A percentile compares a stretch with the other conserved stretches of the same genome.
These are phyloP conservation scores for Hymenoscyphus repandus DNA, from an alignment of 2,329 filamentous ascomycete genomes.

Conservation along the genomic window DNA sequence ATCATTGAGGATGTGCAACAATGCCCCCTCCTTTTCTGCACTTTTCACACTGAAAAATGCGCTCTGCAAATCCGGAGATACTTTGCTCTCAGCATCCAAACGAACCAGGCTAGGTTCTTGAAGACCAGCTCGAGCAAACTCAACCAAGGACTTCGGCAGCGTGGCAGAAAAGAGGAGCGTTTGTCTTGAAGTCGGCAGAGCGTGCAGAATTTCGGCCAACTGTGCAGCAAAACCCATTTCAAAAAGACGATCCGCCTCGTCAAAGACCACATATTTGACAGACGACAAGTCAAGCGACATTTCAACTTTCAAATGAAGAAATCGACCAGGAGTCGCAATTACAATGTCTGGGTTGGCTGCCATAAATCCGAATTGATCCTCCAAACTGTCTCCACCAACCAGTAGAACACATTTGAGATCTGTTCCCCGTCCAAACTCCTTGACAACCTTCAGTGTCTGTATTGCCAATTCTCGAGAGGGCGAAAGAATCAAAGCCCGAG, in stretches of 20 bases:
- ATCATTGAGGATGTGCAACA: constrained; percentile 84
- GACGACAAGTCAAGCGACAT: constrained; percentile 91
- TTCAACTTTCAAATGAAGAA: constrained; percentile 93
- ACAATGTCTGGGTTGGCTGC: constrained; percentile 93
- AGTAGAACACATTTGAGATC: constrained; percentile 86
- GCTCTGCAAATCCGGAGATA: constrained; percentile 92
- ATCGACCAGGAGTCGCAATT: constrained; percentile 94
- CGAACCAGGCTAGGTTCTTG: constrained; percentile 89
- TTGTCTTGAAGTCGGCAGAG: constrained; percentile 77
- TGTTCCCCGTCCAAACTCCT: constrained; percentile 85
- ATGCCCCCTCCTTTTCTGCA: constrained; percentile 86
- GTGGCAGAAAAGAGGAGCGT: constrained; percentile 95
- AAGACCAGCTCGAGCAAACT: constrained; percentile 88
- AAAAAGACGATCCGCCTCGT: constrained; percentile 94
- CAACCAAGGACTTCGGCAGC: constrained; percentile 86
- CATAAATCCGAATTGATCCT: constrained; percentile 93
- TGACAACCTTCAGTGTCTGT: constrained; percentile 93
- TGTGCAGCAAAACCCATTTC: constrained; percentile 98
- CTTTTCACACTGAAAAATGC: constrained; percentile 93
- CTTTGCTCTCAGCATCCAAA: constrained; percentile 89
- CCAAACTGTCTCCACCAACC: constrained; percentile 90
- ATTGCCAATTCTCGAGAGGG: constrained; percentile 91
- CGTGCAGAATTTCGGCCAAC: constrained; percentile 86
- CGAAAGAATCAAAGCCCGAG: constrained; percentile 81
- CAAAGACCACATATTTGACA: constrained; percentile 91